Evolutionary conservation across 768 basidiomycete genomes (phyloP).

Genomic region (Russula olivacea): DNA sequence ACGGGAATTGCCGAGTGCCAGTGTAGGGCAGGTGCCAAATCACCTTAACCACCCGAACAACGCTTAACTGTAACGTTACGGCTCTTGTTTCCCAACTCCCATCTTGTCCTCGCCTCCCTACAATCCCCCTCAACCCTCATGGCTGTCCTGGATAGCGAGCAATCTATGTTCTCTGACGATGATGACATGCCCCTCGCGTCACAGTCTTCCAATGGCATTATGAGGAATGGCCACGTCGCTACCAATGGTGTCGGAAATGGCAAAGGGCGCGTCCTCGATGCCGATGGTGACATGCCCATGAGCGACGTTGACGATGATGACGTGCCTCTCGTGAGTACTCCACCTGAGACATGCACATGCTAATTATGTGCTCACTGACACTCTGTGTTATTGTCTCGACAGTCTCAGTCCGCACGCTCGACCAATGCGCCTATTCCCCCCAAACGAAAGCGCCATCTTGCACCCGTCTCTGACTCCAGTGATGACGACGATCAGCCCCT

Average conservation of each 20-base stretch:
- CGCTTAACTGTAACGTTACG: constrained; percentile 17
- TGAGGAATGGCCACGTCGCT: constrained; percentile 38
- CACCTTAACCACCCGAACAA: constrained; percentile 28
- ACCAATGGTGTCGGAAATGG: constrained; percentile 35
- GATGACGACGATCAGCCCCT: constrained; percentile 65
- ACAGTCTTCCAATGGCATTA: constrained; percentile 31
- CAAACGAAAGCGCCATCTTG: constrained; percentile 37
- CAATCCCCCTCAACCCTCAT: constrained; percentile 1
- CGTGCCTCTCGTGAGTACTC: constrained; percentile 55
- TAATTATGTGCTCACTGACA: background rate
- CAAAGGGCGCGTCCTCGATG: constrained; percentile 36
- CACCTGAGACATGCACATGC: background rate
- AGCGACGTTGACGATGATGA: constrained; percentile 62
- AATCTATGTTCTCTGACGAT: constrained; percentile 53
- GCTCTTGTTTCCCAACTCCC: constrained; percentile 23
- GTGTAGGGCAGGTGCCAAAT: constrained; percentile 55
- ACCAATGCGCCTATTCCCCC: constrained; percentile 11
- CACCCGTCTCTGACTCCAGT: constrained; percentile 31
- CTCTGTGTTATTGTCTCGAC: constrained; percentile 27
- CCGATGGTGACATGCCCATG: constrained; percentile 43
- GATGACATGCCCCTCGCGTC: constrained; percentile 45
- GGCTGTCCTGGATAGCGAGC: constrained; percentile 31
- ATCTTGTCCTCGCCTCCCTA: constrained; percentile 4
- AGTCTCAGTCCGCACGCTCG: constrained; percentile 53
- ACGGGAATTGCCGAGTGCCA: constrained; percentile 17